Conservation (phyloP, 192 early-diverging fungal species). For the Gamsiella multidivaricata region DNA sequence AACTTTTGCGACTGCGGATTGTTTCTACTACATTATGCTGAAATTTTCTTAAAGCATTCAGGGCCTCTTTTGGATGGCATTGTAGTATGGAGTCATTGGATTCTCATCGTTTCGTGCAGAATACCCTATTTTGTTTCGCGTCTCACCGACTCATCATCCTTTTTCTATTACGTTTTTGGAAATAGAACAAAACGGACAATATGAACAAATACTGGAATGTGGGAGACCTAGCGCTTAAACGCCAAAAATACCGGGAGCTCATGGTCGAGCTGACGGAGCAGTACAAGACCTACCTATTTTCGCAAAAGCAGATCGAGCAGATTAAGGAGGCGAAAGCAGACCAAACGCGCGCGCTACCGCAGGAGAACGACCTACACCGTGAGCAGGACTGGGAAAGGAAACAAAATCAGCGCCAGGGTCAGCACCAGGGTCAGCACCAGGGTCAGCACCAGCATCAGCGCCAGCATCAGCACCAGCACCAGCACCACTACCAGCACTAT, state of each 20-base stretch:
- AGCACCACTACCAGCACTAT: too few species aligned
- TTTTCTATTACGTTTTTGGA: background rate
- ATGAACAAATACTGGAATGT: constrained; percentile 14
- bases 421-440: too few species aligned
- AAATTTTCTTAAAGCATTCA: constrained; percentile 69
- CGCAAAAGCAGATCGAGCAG: constrained; percentile 10
- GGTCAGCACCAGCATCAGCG: too few species aligned
- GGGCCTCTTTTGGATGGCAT: constrained; percentile 49
- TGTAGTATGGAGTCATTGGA: constrained; percentile 45
- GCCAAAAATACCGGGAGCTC: constrained; percentile 27
- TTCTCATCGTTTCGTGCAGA: background rate
- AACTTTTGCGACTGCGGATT: constrained; percentile 93
- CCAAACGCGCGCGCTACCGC: too few species aligned
- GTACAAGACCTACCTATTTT: constrained; percentile 19
- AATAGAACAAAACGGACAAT: constrained; percentile 26
- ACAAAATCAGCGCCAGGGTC: too few species aligned
- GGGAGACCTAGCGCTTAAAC: constrained; percentile 15
- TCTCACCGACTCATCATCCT: background rate
- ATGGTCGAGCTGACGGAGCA: constrained; percentile 18
- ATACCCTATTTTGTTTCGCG: background rate
- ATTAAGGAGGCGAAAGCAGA: constrained; percentile 4
- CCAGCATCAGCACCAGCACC: too few species aligned
- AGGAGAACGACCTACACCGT: too few species aligned
- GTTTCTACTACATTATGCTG: constrained; percentile 83
- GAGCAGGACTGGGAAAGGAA: too few species aligned